phyloP scores from a whole-genome alignment of 331 rosid genomes.

The Malus hybrid region DNA sequence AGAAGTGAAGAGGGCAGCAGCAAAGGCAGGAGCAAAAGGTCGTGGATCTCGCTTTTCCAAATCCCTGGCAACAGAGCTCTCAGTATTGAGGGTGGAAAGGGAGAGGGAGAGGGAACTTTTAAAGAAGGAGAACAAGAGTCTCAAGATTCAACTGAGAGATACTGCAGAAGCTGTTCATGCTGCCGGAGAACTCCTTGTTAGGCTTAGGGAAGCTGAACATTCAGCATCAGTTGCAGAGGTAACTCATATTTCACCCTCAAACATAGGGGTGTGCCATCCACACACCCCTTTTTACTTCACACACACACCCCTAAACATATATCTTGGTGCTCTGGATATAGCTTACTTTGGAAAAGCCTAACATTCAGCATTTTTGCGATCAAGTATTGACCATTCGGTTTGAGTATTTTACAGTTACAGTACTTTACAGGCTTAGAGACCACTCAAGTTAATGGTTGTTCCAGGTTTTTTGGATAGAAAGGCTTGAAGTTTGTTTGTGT shows the following conservation, averaged over 20 bases:
- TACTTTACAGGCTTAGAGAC: no score
- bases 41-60: conserved; percentile 78
- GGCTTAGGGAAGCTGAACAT: conserved; percentile 92
- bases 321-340: background rate
- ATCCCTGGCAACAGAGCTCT: conserved; percentile 87
- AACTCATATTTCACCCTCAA: conserved; percentile 3
- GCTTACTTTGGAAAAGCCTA: background rate
- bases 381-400: no score
- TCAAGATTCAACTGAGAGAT: conserved; percentile 83
- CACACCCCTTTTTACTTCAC: no score
- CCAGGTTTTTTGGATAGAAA: no score
- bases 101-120: conserved; percentile 75
- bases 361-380: no score
- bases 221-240: conserved; percentile 77
- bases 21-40: conserved; percentile 78
- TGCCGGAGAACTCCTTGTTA: conserved; percentile 92
- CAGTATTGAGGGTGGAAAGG: conserved; percentile 73
- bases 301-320: background rate
- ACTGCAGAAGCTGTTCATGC: conserved; percentile 99
- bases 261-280: no score
- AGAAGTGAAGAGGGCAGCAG: conserved; percentile 88
- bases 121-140: conserved; percentile 80
- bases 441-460: no score
- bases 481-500: background rate
- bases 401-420: no score